Evolutionary conservation across 164 flowering plant species (phyloP), one percentile per base, ranked within the genome.

Genomic region (Kalanchoe fedtschenkoi): DNA sequence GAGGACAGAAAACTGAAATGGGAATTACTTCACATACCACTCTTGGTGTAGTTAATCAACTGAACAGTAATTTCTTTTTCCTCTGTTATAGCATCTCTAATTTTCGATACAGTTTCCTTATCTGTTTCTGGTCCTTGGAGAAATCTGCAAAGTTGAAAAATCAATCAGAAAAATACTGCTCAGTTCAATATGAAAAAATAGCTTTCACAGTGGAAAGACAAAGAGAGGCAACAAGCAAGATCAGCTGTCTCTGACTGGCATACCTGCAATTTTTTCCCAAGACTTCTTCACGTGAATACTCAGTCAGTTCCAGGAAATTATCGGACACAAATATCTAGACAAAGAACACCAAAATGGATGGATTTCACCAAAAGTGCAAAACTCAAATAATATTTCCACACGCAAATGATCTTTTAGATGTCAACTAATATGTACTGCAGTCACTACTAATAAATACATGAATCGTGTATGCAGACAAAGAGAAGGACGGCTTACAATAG

Each of bases 111-210:
- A 60, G 97, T 88, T 64, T 69, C 82, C 75, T 81, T 85, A 75
- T 93, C 98, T 15, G 97, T 93, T 78, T 93, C 98, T 65, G 98
- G 96, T 46, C 97, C 98, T 76, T 93, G 98, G 69, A 93, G 98
- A 78, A 93, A 93, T 69, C 98, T 93, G 75, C n/a, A 66, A 28
- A 34, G 56, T 51, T 26, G 16, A 51, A 51, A 14, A 51, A 16
- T 13, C 28, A 51, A 11, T 51, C 56, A 51, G 56, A 24, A 26
- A 47, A 51, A 51, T 5, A 26, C 32, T 15, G 30, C 5, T 51
- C 56, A 8, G 28, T 22, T 47, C 13, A 47, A 2, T 24, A 58
- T 14, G 38, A 26, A 11, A 51, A 10, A 21, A 28, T 4, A 32
- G 15, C 1, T 14, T 51, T 6, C 28, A 5, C 42, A 17, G 33